A percentile compares a stretch with the other conserved stretches of the same genome.
Conservation (phyloP, 345 rosid species). For the Xanthoceras sorbifolium region DNA sequence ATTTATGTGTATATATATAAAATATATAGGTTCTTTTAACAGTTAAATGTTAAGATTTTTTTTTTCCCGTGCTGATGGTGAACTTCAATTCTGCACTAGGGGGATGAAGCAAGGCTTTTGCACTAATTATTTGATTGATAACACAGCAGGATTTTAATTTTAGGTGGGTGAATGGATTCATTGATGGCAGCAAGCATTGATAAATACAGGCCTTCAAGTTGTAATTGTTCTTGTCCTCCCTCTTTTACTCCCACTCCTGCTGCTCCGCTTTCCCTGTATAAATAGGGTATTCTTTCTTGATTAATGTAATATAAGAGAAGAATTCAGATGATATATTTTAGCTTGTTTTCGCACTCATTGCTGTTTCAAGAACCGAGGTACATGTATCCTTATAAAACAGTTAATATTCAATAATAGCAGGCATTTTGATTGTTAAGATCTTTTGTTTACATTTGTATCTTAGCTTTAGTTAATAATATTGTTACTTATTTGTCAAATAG, state of each 20-base stretch:
- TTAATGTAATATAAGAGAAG: not conserved
- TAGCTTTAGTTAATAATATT: not conserved
- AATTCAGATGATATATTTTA: not conserved
- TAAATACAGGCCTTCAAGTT: not conserved
- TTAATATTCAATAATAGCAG: not conserved
- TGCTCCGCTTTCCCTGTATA: not conserved
- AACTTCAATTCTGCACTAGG: slow-evolving; percentile 3
- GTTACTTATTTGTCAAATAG: too few relatives aligned
- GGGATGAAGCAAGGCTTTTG: not conserved
- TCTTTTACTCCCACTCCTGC: not conserved
- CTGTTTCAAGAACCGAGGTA: not conserved
- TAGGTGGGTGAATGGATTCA: not conserved
- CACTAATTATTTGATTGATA: not conserved
- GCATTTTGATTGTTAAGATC: not conserved
- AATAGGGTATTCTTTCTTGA: not conserved
- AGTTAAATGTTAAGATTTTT: too few relatives aligned
- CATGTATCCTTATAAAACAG: not conserved
- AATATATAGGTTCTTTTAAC: too few relatives aligned
- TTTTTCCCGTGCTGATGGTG: not conserved
- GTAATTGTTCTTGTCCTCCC: not conserved
- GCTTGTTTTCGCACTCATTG: too few relatives aligned
- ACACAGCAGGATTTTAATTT: not conserved
- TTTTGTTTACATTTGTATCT: not conserved
- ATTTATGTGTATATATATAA: too few relatives aligned
- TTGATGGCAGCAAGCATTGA: not conserved